Base-by-base conservation (phyloP, 805 yeast genomes). In the Metschnikowia lunata region DNA sequence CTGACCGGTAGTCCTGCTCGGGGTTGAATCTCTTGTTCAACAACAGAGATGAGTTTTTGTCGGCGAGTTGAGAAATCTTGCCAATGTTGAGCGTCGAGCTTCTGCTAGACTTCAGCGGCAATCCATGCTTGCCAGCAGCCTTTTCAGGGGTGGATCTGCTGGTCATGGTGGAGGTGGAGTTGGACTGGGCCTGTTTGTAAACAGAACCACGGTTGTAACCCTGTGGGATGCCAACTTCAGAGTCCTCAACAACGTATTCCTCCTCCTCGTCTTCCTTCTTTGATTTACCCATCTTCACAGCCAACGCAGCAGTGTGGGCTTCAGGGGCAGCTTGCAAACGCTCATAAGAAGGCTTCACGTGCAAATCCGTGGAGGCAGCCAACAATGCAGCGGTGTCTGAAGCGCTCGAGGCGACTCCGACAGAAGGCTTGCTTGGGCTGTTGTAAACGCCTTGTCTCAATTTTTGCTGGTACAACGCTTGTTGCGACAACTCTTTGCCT, bases 381-480 rank as follows among this genome's bases (percentile, higher is more conserved):
- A 84, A 69, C 42, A 83, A 67, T 1, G 93, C 93, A 39, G 95
- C 91, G 6, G 85, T 78, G 58, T 82, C 88, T 12, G 87, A 76
- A 27, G 89, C 87, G 34, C 78, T 72, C 46, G 82, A 74, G 48
- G 78, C 74, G 28, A 83, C 85, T n/a, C 91, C 90, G 6, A 80
- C 64, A 9, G 73, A 64, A 4, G 71, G 71, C 40, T 63, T 69
- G 14, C 74, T 49, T 39, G 72, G 59, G 63, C 78, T 37, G 78
- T 85, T 51, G 64, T 70, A 83, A 31, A 79, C 71, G 27, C 90
- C 90, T 54, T 82, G 83, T 56, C 78, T 83, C 59, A 83, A 64
- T 54, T 82, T 82, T 43, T 88, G 90, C 54, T 78, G 82, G 66
- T 85, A 85, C 44, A 82, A 64, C 7, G 93, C 93, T 59, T 83